Base-by-base conservation (phyloP, 257 asterid species). In the Solanum clarkiae region DNA sequence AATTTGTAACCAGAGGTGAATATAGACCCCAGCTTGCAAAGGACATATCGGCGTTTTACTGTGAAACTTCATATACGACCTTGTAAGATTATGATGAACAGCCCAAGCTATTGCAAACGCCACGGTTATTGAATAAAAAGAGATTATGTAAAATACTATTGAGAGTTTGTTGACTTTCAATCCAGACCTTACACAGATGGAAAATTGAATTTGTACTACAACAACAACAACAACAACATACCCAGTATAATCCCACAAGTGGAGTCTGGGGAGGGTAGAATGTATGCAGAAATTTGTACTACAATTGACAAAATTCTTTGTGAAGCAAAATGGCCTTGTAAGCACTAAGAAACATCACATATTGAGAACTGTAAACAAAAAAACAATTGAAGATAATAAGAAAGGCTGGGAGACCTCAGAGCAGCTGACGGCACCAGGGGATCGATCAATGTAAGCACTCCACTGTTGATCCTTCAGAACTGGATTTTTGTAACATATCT, bases 391-490 rank as follows among this genome's bases (percentile, higher is more conserved):
- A 79, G 49, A 79, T 53, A 79, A 79, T 54, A 54, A 53, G 49
- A 79, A 86, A 51, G 68, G 44, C 36, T 72, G 36, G 69, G 85
- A 80, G 88, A 92, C 98, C 98, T 94, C 94, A 0, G 98, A 94
- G 88, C 93, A 92, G 94, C 91, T 90, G 86, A 87, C 92, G 82
- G 98, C 92, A 87, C 99, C 99, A 84, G 99, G 99, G 85, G 99
- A 96, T 26, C 99, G 97, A 85, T 96, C 99, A 29, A 96, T 95
- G 84, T 92, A 96, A 84, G 99, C 93, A 89, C 98, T 96, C 99
- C 99, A 96, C 86, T 96, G 89, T 83, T 84, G 91, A 92, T 96
- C 97, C 90, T 95, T 94, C 54, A 96, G 89, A 87, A 96, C 99
- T 4, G 99, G 99, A 86, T 96, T 98, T 90, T 96, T 96, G 87